Conservation (phyloP, 1,284 basidiomycete genomes). For the Trichosporon sp. region DNA sequence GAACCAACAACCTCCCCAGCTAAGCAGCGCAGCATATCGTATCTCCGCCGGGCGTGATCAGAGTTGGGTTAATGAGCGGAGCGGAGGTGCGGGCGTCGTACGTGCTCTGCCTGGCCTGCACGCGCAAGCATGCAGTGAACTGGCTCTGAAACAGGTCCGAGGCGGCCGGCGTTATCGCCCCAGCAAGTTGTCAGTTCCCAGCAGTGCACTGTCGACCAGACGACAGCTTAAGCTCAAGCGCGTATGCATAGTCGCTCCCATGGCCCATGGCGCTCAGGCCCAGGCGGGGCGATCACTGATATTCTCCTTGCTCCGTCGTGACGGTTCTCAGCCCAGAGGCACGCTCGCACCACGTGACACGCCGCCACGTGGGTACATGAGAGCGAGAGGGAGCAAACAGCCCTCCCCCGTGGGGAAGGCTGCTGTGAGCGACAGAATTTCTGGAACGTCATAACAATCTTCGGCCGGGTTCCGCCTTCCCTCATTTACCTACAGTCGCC, state of each 20-base stretch:
- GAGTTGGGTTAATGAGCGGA: too few relatives aligned
- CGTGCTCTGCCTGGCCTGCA: too few relatives aligned
- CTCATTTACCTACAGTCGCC: not conserved
- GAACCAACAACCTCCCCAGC: too few relatives aligned
- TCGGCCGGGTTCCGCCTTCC: not conserved
- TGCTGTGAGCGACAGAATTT: not conserved
- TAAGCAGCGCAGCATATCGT: too few relatives aligned
- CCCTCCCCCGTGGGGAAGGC: not conserved
- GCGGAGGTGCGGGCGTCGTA: too few relatives aligned
- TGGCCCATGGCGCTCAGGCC: too few relatives aligned
- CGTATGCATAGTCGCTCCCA: conserved; percentile 5
- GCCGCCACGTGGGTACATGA: not conserved
- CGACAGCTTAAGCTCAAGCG: not conserved
- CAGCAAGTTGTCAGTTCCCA: too few relatives aligned
- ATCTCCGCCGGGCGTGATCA: too few relatives aligned
- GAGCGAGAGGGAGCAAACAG: not conserved
- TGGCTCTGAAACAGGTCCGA: too few relatives aligned
- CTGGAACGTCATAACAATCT: not conserved
- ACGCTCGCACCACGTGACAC: not conserved
- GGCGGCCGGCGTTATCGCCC: too few relatives aligned
- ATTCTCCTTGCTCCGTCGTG: not conserved
- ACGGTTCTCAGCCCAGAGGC: not conserved
- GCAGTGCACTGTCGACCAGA: not conserved
- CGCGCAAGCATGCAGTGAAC: too few relatives aligned
- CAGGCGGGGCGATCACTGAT: not conserved